Conservation (phyloP, 2,329 filamentous ascomycete genomes). For the Exophiala bonariae region DNA sequence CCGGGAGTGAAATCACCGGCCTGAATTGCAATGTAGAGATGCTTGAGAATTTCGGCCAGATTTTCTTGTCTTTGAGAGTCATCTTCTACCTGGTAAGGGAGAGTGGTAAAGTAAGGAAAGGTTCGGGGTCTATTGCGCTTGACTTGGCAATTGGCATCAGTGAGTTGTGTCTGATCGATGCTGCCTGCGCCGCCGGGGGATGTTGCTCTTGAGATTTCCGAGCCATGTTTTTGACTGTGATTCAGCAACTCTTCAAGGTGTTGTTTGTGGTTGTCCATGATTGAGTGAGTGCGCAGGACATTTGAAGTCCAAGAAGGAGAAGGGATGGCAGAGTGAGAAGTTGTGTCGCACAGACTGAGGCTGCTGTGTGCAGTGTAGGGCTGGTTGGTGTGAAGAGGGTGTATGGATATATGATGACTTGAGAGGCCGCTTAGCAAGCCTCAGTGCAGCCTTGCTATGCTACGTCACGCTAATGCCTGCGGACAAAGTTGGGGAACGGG, state of each 20-base stretch:
- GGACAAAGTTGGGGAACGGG: neutral
- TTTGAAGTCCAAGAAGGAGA: neutral
- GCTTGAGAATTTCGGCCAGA: constrained; percentile 83
- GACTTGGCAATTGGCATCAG: constrained; percentile 54
- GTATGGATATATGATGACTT: too few species aligned
- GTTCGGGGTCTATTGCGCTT: constrained; percentile 78
- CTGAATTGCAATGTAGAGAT: constrained; percentile 87
- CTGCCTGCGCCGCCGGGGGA: constrained; percentile 66
- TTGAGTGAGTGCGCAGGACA: neutral
- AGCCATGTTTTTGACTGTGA: constrained; percentile 14
- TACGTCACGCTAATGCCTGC: constrained; percentile 21
- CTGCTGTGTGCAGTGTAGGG: too few species aligned
- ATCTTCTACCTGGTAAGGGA: constrained; percentile 86
- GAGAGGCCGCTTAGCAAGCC: constrained; percentile 21
- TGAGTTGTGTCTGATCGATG: constrained; percentile 50
- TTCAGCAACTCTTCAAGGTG: constrained; percentile 18
- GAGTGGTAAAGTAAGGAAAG: constrained; percentile 86
- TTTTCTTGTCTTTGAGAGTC: constrained; percentile 75
- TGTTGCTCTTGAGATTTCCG: constrained; percentile 77
- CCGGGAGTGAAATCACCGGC: constrained; percentile 93
- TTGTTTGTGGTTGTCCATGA: constrained; percentile 19
- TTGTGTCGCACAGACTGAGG: neutral
- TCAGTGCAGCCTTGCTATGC: constrained; percentile 23
- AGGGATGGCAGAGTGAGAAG: neutral
- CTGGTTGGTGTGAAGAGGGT: too few species aligned